Evolutionary conservation across 78 protist species (phyloP).

Genomic region (Acrasis kona): DNA sequence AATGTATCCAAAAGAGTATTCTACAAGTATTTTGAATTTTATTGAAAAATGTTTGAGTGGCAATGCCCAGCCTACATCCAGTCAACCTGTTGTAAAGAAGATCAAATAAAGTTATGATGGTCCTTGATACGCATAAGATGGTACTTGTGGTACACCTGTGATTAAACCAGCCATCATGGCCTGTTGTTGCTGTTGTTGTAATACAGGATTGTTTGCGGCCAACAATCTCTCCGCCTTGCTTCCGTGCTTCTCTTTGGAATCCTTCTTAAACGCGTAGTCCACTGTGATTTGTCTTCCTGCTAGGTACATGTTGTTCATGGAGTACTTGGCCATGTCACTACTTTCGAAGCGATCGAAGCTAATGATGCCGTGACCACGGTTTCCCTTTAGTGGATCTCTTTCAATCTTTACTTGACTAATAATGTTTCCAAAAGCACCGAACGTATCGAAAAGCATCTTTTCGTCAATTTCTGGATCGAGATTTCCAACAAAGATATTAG

Average conservation of each 20-base stretch:
- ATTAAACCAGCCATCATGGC: too few species aligned
- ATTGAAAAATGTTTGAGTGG: too few species aligned
- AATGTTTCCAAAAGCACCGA: conserved; percentile 87
- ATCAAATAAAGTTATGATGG: too few species aligned
- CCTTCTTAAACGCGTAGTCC: conserved; percentile 67
- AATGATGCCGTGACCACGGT: conserved; percentile 94
- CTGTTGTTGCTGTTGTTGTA: too few species aligned
- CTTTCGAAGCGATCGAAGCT: conserved; percentile 82
- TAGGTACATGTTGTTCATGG: conserved; percentile 53
- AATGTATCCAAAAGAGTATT: too few species aligned
- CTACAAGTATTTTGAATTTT: too few species aligned
- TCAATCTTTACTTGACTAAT: conserved; percentile 51
- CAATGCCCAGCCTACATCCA: too few species aligned
- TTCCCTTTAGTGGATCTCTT: conserved; percentile 87
- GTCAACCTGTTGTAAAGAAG: too few species aligned
- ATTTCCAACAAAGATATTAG: conserved; percentile 92
- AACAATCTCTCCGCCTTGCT: conserved; percentile 46
- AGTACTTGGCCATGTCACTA: conserved; percentile 50
- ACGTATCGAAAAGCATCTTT: conserved; percentile 90
- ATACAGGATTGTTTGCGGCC: conserved; percentile 32
- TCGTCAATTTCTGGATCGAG: conserved; percentile 91
- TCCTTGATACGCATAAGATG: too few species aligned
- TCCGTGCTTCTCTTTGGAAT: conserved; percentile 54
- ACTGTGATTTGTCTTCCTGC: conserved; percentile 29
- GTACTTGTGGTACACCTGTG: too few species aligned